Conservation (phyloP, 164 flowering plant species). For the Piper betle region DNA sequence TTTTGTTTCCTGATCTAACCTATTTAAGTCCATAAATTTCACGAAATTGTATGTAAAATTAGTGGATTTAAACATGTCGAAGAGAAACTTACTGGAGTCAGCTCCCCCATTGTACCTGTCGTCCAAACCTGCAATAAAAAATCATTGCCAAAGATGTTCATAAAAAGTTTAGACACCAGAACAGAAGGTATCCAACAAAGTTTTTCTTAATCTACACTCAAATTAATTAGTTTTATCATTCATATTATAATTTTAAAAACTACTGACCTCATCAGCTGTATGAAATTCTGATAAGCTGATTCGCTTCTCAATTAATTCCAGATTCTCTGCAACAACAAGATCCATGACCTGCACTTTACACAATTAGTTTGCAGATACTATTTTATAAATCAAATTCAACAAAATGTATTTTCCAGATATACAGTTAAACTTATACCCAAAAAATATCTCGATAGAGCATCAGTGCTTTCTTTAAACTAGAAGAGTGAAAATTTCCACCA, state of each 20-base stretch:
- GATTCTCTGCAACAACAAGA: conserved; percentile 65
- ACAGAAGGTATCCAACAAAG: too few species aligned
- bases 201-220: too few species aligned
- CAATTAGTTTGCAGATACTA: conserved; percentile 1
- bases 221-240: too few species aligned
- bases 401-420: background rate
- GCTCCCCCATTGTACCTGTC: conserved; percentile 98
- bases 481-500: background rate
- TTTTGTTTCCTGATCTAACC: too few species aligned
- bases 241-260: too few species aligned
- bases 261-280: conserved; percentile 85
- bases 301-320: conserved; percentile 65
- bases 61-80: background rate
- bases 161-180: background rate
- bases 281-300: conserved; percentile 95
- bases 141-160: background rate
- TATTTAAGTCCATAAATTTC: too few species aligned
- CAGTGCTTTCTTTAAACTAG: background rate
- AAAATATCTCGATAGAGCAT: too few species aligned
- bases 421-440: too few species aligned
- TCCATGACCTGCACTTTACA: conserved; percentile 74
- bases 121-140: conserved; percentile 65
- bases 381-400: background rate
- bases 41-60: background rate
- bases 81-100: conserved; percentile 63